Percentiles rank a stretch among this genome's conserved stretches.
phyloP scores from a whole-genome alignment of 2,329 filamentous ascomycete genomes.

The Fusarium humuli region DNA sequence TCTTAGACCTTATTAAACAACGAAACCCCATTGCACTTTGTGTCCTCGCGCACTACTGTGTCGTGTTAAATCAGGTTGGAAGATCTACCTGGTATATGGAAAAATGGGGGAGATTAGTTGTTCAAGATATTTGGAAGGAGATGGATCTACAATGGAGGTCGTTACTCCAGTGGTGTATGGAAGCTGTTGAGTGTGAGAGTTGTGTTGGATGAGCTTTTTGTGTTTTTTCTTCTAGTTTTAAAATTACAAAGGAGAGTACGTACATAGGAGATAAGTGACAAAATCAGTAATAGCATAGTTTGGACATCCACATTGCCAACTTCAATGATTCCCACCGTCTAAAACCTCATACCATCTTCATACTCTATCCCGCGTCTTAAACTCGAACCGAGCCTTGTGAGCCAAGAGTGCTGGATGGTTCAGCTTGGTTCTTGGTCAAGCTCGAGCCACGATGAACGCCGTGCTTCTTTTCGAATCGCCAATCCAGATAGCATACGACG shows the following conservation, averaged over 20 bases:
- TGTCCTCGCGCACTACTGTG: slow-evolving; percentile 33
- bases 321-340: not conserved
- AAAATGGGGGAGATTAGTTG: slow-evolving; percentile 23
- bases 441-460: not conserved
- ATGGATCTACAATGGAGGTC: slow-evolving; percentile 16
- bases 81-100: slow-evolving; percentile 27
- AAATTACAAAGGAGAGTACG: not conserved
- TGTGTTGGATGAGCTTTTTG: not conserved
- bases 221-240: not conserved
- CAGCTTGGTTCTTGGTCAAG: not conserved
- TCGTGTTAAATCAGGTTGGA: slow-evolving; percentile 24
- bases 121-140: slow-evolving; percentile 11
- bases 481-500: slow-evolving; percentile 6
- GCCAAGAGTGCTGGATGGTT: not conserved
- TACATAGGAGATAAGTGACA: slow-evolving; percentile 47
- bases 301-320: not conserved
- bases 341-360: not conserved
- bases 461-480: slow-evolving; percentile 15
- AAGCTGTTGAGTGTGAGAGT: slow-evolving; percentile 5
- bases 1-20: slow-evolving; percentile 32
- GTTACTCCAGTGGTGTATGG: slow-evolving; percentile 30
- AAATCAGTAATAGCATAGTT: not conserved
- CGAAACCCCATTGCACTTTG: slow-evolving; percentile 27
- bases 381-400: not conserved
- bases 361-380: not conserved